A percentile compares a stretch with the other conserved stretches of the same genome.
phyloP scores from a whole-genome alignment of 1,284 basidiomycete species.

The Omphalotus olearius region DNA sequence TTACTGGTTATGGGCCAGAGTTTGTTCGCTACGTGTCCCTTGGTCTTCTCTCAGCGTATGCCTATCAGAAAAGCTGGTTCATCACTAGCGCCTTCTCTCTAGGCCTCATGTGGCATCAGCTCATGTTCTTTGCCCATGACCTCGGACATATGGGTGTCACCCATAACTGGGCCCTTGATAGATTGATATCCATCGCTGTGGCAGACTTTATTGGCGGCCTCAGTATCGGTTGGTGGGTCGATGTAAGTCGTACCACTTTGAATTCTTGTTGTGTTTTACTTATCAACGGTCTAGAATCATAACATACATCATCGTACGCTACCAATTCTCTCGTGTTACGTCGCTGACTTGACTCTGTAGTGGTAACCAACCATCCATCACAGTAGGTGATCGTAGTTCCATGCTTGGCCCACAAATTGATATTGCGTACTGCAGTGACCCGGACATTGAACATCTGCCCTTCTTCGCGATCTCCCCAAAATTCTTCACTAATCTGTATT shows the following conservation, averaged over 20 bases:
- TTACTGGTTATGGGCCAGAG: slow-evolving; percentile 91
- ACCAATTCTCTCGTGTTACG: slow-evolving; percentile 9
- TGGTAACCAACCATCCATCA: slow-evolving; percentile 95
- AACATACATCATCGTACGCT: slow-evolving; percentile 89
- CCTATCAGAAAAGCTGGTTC: slow-evolving; percentile 66
- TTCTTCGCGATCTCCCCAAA: slow-evolving; percentile 92
- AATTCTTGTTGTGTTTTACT: slow-evolving; percentile 5
- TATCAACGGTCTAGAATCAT: slow-evolving; percentile 60
- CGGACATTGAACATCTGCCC: slow-evolving; percentile 93
- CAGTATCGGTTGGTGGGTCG: slow-evolving; percentile 97
- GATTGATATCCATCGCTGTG: slow-evolving; percentile 77
- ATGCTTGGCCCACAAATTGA: not conserved
- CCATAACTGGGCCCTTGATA: slow-evolving; percentile 81
- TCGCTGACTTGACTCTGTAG: slow-evolving; percentile 34
- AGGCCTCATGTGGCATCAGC: slow-evolving; percentile 92
- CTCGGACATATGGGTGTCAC: slow-evolving; percentile 94
- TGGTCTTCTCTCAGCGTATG: slow-evolving; percentile 51
- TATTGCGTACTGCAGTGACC: slow-evolving; percentile 61
- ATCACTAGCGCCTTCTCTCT: slow-evolving; percentile 75
- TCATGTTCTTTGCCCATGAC: slow-evolving; percentile 92
- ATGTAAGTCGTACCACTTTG: slow-evolving; percentile 55
- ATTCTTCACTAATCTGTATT: slow-evolving; percentile 86
- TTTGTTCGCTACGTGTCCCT: slow-evolving; percentile 73
- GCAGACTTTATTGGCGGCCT: slow-evolving; percentile 90
- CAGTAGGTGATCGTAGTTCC: slow-evolving; percentile 55